These are phyloP conservation scores for Cinnamomum micranthum DNA, from an alignment of 164 flowering plant genomes.

Conservation along the genomic window DNA sequence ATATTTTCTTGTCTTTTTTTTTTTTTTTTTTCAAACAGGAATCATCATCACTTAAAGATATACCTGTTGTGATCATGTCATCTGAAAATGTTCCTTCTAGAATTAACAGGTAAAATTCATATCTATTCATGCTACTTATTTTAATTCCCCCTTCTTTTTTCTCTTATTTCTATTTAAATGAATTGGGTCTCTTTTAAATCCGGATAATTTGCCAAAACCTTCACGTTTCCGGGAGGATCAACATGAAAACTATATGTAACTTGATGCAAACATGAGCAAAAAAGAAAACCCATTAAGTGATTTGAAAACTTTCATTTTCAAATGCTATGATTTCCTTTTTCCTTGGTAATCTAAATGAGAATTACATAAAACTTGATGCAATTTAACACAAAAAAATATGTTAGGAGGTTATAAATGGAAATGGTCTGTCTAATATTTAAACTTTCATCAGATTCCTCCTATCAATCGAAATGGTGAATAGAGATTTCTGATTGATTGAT, in stretches of 20 bases:
- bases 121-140: background rate
- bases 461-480: background rate
- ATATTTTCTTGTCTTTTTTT: background rate
- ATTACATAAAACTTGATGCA: background rate
- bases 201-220: too few relatives aligned
- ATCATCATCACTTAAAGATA: constrained; percentile 56
- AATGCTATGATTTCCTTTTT: too few relatives aligned
- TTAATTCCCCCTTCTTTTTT: background rate
- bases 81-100: constrained; percentile 74
- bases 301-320: too few relatives aligned
- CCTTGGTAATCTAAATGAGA: background rate
- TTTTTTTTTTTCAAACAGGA: constrained; percentile 42
- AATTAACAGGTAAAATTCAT: constrained; percentile 54
- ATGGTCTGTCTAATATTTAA: background rate
- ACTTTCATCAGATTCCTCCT: background rate
- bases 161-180: background rate
- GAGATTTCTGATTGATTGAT: background rate
- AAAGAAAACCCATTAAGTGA: background rate
- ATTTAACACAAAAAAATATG: background rate
- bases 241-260: too few relatives aligned
- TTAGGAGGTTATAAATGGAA: too few relatives aligned
- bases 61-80: constrained; percentile 83
- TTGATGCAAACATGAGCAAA: background rate
- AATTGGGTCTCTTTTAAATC: too few relatives aligned
- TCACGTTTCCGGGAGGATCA: background rate